Percentiles rank a stretch among this genome's conserved stretches.
Evolutionary conservation across 2,329 filamentous ascomycete genomes (phyloP).

Genomic region (Corynespora cassiicola): DNA sequence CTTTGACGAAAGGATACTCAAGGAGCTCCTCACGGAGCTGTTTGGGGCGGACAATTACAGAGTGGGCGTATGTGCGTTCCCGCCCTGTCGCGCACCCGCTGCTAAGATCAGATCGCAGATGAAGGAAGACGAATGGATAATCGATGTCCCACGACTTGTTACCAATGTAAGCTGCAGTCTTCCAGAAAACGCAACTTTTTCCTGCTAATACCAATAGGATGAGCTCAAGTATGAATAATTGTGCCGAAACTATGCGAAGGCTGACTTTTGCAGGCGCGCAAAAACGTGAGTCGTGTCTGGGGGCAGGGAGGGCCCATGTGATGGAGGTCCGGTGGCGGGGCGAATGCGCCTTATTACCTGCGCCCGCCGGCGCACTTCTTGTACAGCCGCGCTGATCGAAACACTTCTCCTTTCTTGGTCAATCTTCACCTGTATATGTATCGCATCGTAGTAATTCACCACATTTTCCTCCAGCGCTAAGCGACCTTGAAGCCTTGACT

Average conservation of each 20-base stretch:
- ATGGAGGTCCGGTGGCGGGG: conserved; percentile 1
- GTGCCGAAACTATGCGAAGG: conserved; percentile 1
- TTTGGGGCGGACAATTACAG: not conserved
- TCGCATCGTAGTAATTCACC: too few relatives aligned
- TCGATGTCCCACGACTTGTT: conserved; percentile 1
- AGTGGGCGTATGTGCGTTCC: too few relatives aligned
- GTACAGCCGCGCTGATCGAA: conserved; percentile 9
- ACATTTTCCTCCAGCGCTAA: too few relatives aligned
- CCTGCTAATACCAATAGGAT: too few relatives aligned
- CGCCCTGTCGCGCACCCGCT: not conserved
- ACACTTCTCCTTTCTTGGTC: not conserved
- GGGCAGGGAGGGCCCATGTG: conserved; percentile 2
- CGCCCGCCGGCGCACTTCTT: not conserved
- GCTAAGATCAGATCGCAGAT: conserved; percentile 1
- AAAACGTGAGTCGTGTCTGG: conserved; percentile 1
- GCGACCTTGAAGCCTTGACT: too few relatives aligned
- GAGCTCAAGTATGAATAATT: conserved; percentile 7
- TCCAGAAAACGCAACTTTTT: too few relatives aligned
- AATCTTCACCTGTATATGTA: conserved; percentile 1
- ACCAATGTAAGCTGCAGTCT: conserved; percentile 5
- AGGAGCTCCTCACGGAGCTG: not conserved
- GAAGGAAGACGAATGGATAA: conserved; percentile 4
- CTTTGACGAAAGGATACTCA: not conserved
- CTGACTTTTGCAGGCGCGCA: conserved; percentile 3
- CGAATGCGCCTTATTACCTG: not conserved